Base-by-base conservation (phyloP, 2,329 filamentous ascomycete genomes). In the Colletotrichum camelliae region DNA sequence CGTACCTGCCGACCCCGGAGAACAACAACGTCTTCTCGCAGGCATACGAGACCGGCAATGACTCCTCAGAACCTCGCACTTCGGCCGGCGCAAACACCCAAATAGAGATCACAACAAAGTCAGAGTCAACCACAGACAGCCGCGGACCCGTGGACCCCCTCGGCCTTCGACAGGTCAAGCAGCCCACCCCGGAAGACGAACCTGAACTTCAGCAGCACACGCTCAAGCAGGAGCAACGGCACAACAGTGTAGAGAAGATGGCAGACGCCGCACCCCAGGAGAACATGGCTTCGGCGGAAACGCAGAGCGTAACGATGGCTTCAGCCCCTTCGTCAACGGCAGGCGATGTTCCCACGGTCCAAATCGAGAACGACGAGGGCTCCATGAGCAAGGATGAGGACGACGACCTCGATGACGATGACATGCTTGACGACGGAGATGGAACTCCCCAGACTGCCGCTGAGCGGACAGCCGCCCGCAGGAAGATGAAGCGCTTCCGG, bases 401-500 rank as follows among this genome's bases (percentile, higher is more conserved):
- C 7, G 89, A 91, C 1, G 87, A 90, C 10, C 79, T 88, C 21
- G 91, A 92, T 7, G 91, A 93, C 33, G 91, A 93, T 55, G 89
- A 91, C 31, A 89, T 90, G 86, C 80, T 88, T 48, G 90, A 91
- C 55, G 87, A 88, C 2, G 85, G 85, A 37, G 88, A 89, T 55
- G 81, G 81, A n/a, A 84, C 83, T 60, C 86, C 87, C 39, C 89
- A 89, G 80, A 91, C 88, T 10, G 88, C 87, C 27, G 91, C 90
- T 35, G 91, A 92, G 81, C 87, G 88, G 73, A 88, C 87, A 43
- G 91, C 87, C 73, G 91, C 88, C 79, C 86, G 89, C 68, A 88
- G 90, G 77, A 94, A 93, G 83, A 93, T 93, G 94, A 96, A 96
- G 88, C 89, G 95, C 74, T 96, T 96, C 82, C 91, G 94, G 93